These are phyloP conservation scores for Pulveroboletus ravenelii DNA, from an alignment of 768 basidiomycete genomes.

Conservation along the genomic window DNA sequence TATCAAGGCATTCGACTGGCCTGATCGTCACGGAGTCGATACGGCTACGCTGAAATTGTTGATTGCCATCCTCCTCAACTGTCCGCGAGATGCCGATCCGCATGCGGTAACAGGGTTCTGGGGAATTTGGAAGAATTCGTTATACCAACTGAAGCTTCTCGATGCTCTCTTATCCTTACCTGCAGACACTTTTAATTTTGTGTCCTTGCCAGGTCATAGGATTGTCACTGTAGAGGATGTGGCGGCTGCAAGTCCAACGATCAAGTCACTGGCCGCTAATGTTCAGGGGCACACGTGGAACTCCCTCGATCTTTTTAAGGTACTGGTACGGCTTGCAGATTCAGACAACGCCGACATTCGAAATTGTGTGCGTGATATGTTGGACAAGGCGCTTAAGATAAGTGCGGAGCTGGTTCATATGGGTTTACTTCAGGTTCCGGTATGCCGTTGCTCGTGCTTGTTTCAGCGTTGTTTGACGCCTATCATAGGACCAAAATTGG, in stretches of 20 bases:
- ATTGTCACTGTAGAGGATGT: conserved; percentile 90
- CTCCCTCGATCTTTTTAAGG: conserved; percentile 83
- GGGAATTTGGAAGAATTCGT: conserved; percentile 78
- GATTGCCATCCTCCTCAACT: conserved; percentile 81
- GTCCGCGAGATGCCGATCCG: conserved; percentile 68
- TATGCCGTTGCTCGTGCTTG: conserved; percentile 38
- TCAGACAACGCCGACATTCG: conserved; percentile 69
- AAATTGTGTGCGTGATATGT: conserved; percentile 78
- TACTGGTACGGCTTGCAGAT: conserved; percentile 75
- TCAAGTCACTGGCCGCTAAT: conserved; percentile 84
- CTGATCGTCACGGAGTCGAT: conserved; percentile 80
- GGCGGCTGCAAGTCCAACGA: conserved; percentile 79
- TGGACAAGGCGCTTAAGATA: conserved; percentile 90
- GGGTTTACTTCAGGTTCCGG: conserved; percentile 86
- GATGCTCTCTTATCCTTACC: conserved; percentile 87
- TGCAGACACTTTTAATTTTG: conserved; percentile 89
- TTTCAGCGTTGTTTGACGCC: background rate
- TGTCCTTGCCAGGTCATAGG: conserved; percentile 75
- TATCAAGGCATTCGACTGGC: conserved; percentile 82
- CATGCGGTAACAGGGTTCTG: conserved; percentile 86
- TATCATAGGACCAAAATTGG: conserved; percentile 69
- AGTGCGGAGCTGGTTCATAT: conserved; percentile 93
- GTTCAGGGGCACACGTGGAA: conserved; percentile 96
- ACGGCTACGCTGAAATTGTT: conserved; percentile 86
- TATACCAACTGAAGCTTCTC: conserved; percentile 82